Base-by-base conservation (phyloP, 169 alveolate species). In the Plasmodium coatneyi region DNA sequence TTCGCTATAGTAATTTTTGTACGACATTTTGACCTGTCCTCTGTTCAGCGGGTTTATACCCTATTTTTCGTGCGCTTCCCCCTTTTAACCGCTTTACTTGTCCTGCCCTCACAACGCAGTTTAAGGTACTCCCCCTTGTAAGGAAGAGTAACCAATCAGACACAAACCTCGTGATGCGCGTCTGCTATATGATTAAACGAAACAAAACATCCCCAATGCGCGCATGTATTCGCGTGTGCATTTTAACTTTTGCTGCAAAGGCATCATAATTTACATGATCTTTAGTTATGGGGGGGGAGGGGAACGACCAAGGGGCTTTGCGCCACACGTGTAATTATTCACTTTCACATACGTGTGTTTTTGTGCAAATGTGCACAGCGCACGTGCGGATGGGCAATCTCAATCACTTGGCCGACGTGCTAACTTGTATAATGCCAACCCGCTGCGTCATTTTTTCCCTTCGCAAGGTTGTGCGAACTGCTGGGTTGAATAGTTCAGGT, bases 1-100 rank as follows among this genome's bases (percentile, higher is more conserved):
- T 14, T 46, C 82, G 28, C 70, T 89, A 56, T 79, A 43, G 54
- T 89, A 80, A 89, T 89, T 89, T 54, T 79, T 79, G 49, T 89
- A 89, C 34, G 94, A 89, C 94, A 89, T 89, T 89, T 89, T 89
- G 34, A 28, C 76, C 36, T 10, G n/a, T 66, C 76, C 34, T 76
- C 32, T 16, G 12, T 76, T 76, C 12, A 34, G 30, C 83, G 30
- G 60, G n/a, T 76, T 76, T 76, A 30, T 76, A 16, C 19, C 19
- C 19, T 76, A n/a, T 32, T 76, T 76, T 32, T 76, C 43, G 36
- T 76, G 70, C 34, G 9, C 83, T 32, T 12, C 60, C 34, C 82
- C 39, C 70, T 32, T 10, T 76, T 10, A 10, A 36, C 16, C 25
- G 30, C n/a, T n/a, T 76, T 19, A n/a, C 60, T 32, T 76, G 30